Percentiles rank a stretch among this genome's conserved stretches.
phyloP scores from a whole-genome alignment of 1,284 basidiomycete species.

The Moniliophthora roreri region DNA sequence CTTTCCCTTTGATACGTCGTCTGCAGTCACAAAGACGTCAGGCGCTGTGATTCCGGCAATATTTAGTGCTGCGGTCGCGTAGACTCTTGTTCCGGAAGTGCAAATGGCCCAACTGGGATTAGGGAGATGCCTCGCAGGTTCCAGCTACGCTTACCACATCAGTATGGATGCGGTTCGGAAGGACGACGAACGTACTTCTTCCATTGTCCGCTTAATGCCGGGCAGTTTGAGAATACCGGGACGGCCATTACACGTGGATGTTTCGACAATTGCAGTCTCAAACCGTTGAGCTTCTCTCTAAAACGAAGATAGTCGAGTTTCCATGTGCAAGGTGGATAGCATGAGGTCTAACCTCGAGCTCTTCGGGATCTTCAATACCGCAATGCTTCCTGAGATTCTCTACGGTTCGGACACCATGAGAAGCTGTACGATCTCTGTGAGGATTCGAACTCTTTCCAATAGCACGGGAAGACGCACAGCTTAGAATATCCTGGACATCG shows the following conservation, averaged over 20 bases:
- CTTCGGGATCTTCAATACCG: conserved; percentile 63
- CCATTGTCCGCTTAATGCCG: conserved; percentile 55
- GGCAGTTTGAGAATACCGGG: conserved; percentile 64
- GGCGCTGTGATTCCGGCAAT: conserved; percentile 55
- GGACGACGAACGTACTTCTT: conserved; percentile 40
- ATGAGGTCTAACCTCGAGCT: conserved; percentile 53
- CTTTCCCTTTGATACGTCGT: conserved; percentile 81
- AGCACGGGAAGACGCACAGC: conserved; percentile 40
- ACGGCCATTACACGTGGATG: conserved; percentile 49
- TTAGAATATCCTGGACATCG: conserved; percentile 60
- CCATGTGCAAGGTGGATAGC: conserved; percentile 1
- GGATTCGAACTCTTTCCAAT: conserved; percentile 5
- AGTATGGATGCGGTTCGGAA: background rate
- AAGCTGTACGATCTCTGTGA: conserved; percentile 42
- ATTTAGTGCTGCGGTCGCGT: conserved; percentile 54
- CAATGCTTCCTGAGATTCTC: conserved; percentile 78
- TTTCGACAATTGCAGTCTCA: conserved; percentile 63
- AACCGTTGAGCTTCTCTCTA: conserved; percentile 68
- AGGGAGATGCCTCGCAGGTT: conserved; percentile 40
- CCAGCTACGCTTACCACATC: conserved; percentile 35
- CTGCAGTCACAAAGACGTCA: conserved; percentile 72
- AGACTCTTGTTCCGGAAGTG: conserved; percentile 64
- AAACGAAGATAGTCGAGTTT: background rate
- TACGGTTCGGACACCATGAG: conserved; percentile 79
- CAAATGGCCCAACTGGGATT: conserved; percentile 66